Base-by-base conservation (phyloP, 306 rosid genomes). In the Pterocarpus macrocarpus region DNA sequence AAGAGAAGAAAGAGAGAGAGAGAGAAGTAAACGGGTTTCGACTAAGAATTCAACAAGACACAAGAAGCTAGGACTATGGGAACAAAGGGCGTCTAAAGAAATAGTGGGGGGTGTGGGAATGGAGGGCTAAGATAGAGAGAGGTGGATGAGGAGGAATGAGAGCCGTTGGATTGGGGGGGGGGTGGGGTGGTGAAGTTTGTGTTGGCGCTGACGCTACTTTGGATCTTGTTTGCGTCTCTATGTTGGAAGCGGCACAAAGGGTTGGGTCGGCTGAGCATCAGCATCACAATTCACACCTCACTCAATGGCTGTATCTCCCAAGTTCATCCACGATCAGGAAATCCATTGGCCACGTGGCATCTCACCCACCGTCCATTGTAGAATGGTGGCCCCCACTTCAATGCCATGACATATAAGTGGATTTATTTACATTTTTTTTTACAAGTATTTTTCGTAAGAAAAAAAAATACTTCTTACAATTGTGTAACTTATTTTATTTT, bases 211-310 rank as follows among this genome's bases (percentile, higher is more conserved):
- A 91, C 94, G 93, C 90, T 78, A 87, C 87, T 90, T 92, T 87
- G 98, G 97, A 94, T 88, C 88, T 90, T 88, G 77, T 81, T 89
- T 77, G 92, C 93, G 93, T 90, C 90, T 80, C 56, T 81, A 76
- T 75, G 84, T 87, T 86, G 84, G 85, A 88, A 86, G 87, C 64
- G 81, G 82, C 87, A 84, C 81, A 2, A 17, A 55, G 22, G 96
- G 93, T 91, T 89, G 85, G 91, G 94, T 91, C 88, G 94, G 91
- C 95, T 75, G 87, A 82, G 90, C 91, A 82, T 82, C 64, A 69
- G 65, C 66, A 64, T 83, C 86, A 78, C 28, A 22, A 22, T 22
- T 22, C 28, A 41, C 62, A 47, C 53, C 61, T 62, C 65, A 83
- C 47, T 59, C 45, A 61, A 76, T 81, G 64, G 89, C 87, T 83